Evolutionary conservation across 192 early-diverging fungal species (phyloP).

Genomic region (Thoreauomyces humboldtii): DNA sequence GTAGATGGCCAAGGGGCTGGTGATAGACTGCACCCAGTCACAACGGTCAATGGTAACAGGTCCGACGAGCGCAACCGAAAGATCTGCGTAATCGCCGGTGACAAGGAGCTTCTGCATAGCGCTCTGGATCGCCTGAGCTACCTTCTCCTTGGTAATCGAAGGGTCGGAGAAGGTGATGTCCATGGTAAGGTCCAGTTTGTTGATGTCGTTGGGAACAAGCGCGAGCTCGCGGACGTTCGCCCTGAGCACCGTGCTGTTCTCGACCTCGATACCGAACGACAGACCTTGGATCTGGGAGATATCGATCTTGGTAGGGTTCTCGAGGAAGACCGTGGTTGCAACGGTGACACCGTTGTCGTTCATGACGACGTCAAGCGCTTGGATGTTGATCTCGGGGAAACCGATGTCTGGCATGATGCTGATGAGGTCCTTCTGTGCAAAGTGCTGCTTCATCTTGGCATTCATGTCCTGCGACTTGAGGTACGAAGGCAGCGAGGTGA

Average conservation of each 20-base stretch:
- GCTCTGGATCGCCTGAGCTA: constrained; percentile 23
- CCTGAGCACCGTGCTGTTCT: constrained; percentile 24
- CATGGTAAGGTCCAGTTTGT: constrained; percentile 29
- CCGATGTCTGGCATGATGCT: constrained; percentile 17
- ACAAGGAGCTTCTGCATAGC: constrained; percentile 24
- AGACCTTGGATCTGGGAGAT: constrained; percentile 23
- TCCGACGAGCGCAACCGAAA: constrained; percentile 26
- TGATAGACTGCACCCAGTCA: constrained; percentile 32
- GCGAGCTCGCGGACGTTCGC: constrained; percentile 24
- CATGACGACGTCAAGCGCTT: constrained; percentile 28
- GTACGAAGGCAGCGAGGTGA: constrained; percentile 21
- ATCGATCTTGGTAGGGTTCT: constrained; percentile 38
- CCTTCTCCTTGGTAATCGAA: constrained; percentile 16
- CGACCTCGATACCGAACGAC: constrained; percentile 28
- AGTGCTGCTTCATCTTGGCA: neutral
- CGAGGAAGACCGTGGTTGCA: constrained; percentile 23
- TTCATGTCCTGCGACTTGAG: constrained; percentile 18
- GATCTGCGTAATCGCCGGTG: constrained; percentile 13
- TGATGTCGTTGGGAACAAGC: constrained; percentile 22
- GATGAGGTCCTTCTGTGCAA: constrained; percentile 19
- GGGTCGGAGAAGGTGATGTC: constrained; percentile 33
- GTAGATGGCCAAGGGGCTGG: constrained; percentile 28
- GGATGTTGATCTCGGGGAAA: constrained; percentile 21
- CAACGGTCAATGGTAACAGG: constrained; percentile 28
- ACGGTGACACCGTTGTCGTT: constrained; percentile 31